Conservation (phyloP, 768 basidiomycete species). For the Lentinula detonsa region DNA sequence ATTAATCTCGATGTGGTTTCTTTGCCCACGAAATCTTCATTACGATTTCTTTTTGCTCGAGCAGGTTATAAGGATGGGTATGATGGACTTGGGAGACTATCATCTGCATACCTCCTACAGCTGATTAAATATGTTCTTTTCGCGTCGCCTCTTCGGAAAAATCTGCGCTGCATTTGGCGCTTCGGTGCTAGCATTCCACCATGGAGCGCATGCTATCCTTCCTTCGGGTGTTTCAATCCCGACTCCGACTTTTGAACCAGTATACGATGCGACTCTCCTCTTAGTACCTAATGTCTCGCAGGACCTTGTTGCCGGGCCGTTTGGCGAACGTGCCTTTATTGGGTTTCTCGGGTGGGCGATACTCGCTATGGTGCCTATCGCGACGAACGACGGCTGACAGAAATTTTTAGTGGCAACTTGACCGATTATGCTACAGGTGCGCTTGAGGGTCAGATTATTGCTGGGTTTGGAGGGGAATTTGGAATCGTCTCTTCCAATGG, state of each 20-base stretch:
- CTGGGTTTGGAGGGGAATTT: background rate
- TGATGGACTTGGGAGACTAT: too few species aligned
- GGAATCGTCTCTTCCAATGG: background rate
- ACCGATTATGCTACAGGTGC: background rate
- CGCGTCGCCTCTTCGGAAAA: background rate
- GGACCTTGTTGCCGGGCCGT: conserved; percentile 7
- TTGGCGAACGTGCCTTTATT: background rate
- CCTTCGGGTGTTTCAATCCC: background rate
- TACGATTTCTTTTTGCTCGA: too few species aligned
- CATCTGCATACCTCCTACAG: too few species aligned
- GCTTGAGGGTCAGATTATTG: background rate
- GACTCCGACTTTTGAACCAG: background rate
- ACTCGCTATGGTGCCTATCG: background rate
- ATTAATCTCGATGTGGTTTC: too few species aligned
- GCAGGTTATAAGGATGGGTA: too few species aligned
- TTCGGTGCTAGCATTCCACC: too few species aligned
- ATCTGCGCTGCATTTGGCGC: background rate
- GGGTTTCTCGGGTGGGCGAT: background rate
- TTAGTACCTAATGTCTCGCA: conserved; percentile 7
- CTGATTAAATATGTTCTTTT: background rate
- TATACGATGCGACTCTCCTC: background rate
- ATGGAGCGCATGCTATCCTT: background rate
- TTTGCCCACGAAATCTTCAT: too few species aligned
- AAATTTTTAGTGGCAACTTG: background rate
- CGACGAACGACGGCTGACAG: background rate